A percentile compares a stretch with the other conserved stretches of the same genome.
Evolutionary conservation across 2,329 filamentous ascomycete genomes (phyloP).

Genomic region (Talaromyces sp.): DNA sequence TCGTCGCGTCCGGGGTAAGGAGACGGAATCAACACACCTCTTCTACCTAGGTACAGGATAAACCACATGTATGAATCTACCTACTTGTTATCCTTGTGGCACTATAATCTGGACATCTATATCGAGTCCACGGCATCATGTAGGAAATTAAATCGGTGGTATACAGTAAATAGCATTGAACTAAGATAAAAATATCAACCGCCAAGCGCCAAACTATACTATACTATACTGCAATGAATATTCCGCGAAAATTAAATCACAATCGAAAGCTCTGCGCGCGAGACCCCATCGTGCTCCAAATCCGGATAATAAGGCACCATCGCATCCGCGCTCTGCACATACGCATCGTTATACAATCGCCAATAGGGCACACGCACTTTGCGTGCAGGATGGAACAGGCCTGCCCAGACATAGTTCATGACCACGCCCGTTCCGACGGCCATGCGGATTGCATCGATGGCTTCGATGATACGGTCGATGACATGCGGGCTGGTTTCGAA

Average conservation of each 20-base stretch:
- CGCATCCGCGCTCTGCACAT: constrained; percentile 86
- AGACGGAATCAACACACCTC: too few relatives aligned
- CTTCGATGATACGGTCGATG: constrained; percentile 95
- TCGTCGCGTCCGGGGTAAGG: too few relatives aligned
- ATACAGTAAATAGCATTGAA: neutral
- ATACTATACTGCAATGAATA: neutral
- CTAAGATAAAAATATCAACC: neutral
- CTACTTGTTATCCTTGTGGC: too few relatives aligned
- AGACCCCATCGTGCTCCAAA: constrained; percentile 73
- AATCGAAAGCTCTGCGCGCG: constrained; percentile 77
- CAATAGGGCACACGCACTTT: constrained; percentile 95
- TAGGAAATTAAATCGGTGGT: too few relatives aligned
- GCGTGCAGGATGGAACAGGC: constrained; percentile 91
- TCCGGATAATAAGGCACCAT: constrained; percentile 97
- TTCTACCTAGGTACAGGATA: too few relatives aligned
- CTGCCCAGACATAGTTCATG: constrained; percentile 98
- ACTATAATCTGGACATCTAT: too few relatives aligned
- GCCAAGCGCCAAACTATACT: neutral
- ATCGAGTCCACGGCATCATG: too few relatives aligned
- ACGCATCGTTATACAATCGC: constrained; percentile 94
- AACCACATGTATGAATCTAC: too few relatives aligned
- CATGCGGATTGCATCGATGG: constrained; percentile 92
- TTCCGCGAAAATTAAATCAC: constrained; percentile 57
- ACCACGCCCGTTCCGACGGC: constrained; percentile 88
- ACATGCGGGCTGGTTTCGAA: constrained; percentile 98